Base-by-base conservation (phyloP, 306 rosid genomes). In the Lithocarpus polystachyus region DNA sequence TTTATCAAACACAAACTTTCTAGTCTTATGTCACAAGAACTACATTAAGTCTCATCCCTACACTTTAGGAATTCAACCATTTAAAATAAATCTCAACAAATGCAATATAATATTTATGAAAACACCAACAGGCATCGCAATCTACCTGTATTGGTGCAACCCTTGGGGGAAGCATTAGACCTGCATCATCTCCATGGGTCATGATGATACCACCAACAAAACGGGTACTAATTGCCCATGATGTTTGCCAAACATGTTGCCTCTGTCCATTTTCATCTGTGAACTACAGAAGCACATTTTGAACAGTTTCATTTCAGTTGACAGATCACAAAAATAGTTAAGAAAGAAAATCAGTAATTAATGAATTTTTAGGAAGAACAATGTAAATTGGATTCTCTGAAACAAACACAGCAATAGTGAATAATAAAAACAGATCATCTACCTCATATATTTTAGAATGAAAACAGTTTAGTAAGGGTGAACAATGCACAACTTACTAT, bases 201-300 rank as follows among this genome's bases (percentile, higher is more conserved):
- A 95, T 95, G 76, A 95, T 92, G 77, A 95, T 95, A 74, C 99
- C 99, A 72, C 99, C 98, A 85, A 95, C 87, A 84, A 95, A 95
- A 48, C 99, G 99, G 3, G 99, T 95, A 84, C 98, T 95, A 15
- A 95, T 81, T n/a, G 98, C 98, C 99, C 99, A 92, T 23, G 99
- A 95, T 62, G 98, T 95, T 85, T 95, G 98, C 99, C 97, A 95
- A 73, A 95, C 90, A 84, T 90, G 80, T 78, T 90, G 92, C 81
- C 97, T 89, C 65, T 86, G 86, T 79, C 98, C 97, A 84, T 75
- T 88, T 87, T 92, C 99, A 88, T 92, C 98, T 75, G 94, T 80
- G 86, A 92, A 95, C 99, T 95, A 87, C 84, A 83, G 59, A 84
- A 87, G 80, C 73, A 83, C 69, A 81, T 35, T 56, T 80, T 56